Base-by-base conservation (phyloP, 225 moss, liverwort and hornwort species). In the Rhytidiadelphus loreus region DNA sequence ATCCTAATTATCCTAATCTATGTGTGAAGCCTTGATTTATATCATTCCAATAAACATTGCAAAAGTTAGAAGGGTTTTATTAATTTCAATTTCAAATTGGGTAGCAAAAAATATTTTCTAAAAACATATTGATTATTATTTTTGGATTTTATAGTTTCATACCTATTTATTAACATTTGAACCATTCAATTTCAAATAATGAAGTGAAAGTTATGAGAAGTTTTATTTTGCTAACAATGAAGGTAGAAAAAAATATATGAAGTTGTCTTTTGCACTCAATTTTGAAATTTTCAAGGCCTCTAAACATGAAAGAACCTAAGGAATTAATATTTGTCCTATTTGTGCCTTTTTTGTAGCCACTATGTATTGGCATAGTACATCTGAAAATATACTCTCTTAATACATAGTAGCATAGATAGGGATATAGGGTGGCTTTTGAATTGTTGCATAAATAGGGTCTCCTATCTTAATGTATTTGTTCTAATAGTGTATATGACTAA, bases 1-100 rank as follows among this genome's bases (percentile, higher is more conserved):
- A 70, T 70, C 12, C 23, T 41, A 39, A 41, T 70, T 8, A 41
- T 43, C 2, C 26, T 4, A 26, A 41, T 26, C 8, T 43, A 15
- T 0, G 2, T 4, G 4, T 43, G 0, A 26, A 71, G 15, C 26
- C n/a, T 43, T 28, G 3, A 71, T 43, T 43, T 0, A 26, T 25
- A 71, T 43, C 16, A 71, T 71, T 71, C 1, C 2, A 43, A 70
- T 15, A 26, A 69, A 26, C 9, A 15, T 26, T 26, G 9, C 5
- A 2, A 43, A 43, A 26, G 0, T 8, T 26, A 26, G 3, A 71
- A 5, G 12, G 3, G 13, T 52, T 17, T 64, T 64, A 20, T 37
- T 11, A 5, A 66, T 66, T 21, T n/a, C 7, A n/a, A 21, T 12
- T 11, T n/a, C n/a, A 22, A 22, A 21, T 5, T 8, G 1, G 2